These are phyloP conservation scores for Lipomyces yamadae DNA, from an alignment of 805 yeast species.

Conservation along the genomic window DNA sequence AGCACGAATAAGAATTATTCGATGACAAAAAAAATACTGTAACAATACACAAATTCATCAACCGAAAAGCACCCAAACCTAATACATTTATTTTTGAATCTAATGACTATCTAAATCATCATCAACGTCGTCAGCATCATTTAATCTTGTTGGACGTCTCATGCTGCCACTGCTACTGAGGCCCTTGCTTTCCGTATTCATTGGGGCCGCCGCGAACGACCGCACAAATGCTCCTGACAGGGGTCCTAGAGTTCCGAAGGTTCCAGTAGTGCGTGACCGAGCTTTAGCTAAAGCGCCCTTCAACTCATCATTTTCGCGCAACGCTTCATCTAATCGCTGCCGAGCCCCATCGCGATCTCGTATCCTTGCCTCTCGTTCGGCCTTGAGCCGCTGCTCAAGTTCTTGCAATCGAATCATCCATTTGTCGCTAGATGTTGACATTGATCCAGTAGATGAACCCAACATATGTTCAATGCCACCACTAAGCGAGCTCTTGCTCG, in stretches of 20 bases:
- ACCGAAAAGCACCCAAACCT: slow-evolving; percentile 4
- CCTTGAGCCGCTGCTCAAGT: slow-evolving; percentile 38
- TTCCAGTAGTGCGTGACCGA: slow-evolving; percentile 15
- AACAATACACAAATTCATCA: background rate
- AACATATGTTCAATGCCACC: slow-evolving; percentile 13
- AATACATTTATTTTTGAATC: background rate
- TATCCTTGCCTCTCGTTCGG: slow-evolving; percentile 39
- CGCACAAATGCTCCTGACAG: slow-evolving; percentile 20
- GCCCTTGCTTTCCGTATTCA: background rate
- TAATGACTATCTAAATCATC: slow-evolving; percentile 21
- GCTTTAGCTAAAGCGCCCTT: slow-evolving; percentile 18
- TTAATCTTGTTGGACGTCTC: background rate
- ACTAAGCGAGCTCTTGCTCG: slow-evolving; percentile 5
- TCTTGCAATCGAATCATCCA: slow-evolving; percentile 37
- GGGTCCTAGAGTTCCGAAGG: slow-evolving; percentile 18
- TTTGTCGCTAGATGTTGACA: slow-evolving; percentile 25
- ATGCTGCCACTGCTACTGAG: background rate
- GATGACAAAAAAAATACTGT: background rate
- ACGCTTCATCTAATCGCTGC: slow-evolving; percentile 35
- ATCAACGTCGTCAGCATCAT: slow-evolving; percentile 15
- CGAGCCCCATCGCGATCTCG: slow-evolving; percentile 39
- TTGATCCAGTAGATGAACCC: slow-evolving; percentile 14
- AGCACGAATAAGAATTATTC: background rate
- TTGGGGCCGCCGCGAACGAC: slow-evolving; percentile 11
- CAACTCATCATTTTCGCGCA: slow-evolving; percentile 24